Base-by-base conservation (phyloP, 2,329 filamentous ascomycete genomes). In the Didymella arachidicola region DNA sequence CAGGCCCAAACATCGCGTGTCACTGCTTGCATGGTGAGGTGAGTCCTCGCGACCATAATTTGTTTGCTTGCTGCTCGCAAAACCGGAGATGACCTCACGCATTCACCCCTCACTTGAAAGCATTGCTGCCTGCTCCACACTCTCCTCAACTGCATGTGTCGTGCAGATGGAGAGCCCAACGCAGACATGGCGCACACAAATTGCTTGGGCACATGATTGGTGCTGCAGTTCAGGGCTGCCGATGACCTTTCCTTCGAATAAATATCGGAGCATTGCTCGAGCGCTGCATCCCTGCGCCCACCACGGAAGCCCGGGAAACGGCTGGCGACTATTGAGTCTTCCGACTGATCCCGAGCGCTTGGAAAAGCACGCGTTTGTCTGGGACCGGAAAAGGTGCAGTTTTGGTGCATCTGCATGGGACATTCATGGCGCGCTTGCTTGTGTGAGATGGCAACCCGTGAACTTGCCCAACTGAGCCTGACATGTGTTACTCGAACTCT, bases 241-340 rank as follows among this genome's bases (percentile, higher is more conserved):
- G 48, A 57, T 59, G 62, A 57, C 65, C 45, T 58, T 57, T 53
- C 46, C 45, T 39, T 59, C 56, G 51, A 59, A 16, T 25, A 58
- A 60, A 62, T 57, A 44, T 44, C 62, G 55, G 58, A 53, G 45
- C 58, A 46, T 59, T 60, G 63, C 61, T 57, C 55, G 60, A 57
- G 58, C 59, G 56, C 57, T 41, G 44, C 49, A 59, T 63, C 63
- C 63, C 54, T 53, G 62, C 61, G 53, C 60, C 53, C 38, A 56
- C 53, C 38, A 56, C 65, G 66, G 68, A 57, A 69, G 57, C 65
- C 61, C 65, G 68, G 68, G 63, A 46, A 29, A 41, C 38, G 38
- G 38, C 38, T 41, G 22, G 50, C 62, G 61, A 57, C 58, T 59
- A 61, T 58, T 61, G 57, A 51, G 56, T 38, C 56, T 64, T 58